A percentile compares a stretch with the other conserved stretches of the same genome.
Conservation (phyloP, 495 filamentous ascomycete species). For the Aspergillus affinis region DNA sequence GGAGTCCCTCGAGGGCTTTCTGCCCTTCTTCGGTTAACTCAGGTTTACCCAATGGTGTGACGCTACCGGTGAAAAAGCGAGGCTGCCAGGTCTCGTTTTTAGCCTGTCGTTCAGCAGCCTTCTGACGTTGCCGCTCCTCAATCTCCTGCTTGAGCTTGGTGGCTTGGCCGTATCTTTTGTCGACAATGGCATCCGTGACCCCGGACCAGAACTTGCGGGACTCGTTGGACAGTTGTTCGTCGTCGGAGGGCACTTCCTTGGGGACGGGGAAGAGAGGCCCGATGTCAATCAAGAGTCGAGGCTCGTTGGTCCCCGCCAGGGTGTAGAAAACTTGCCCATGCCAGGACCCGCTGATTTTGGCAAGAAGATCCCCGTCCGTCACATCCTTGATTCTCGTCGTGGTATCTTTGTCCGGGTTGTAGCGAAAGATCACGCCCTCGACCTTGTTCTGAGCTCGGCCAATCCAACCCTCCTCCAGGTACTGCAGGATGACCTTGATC, state of each 20-base stretch:
- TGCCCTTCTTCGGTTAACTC: conserved; percentile 76
- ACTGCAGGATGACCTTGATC: conserved; percentile 87
- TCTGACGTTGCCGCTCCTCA: conserved; percentile 84
- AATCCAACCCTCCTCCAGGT: conserved; percentile 93
- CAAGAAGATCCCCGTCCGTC: conserved; percentile 75
- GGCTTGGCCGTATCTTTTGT: conserved; percentile 80
- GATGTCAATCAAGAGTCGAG: conserved; percentile 81
- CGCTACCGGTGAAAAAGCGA: conserved; percentile 80
- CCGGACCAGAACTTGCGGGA: conserved; percentile 83
- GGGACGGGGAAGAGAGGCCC: conserved; percentile 70
- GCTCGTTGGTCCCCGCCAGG: conserved; percentile 54
- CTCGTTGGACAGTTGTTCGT: conserved; percentile 83
- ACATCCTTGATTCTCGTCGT: conserved; percentile 80
- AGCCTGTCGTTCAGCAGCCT: conserved; percentile 72
- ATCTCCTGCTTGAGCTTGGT: conserved; percentile 87
- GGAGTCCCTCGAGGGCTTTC: conserved; percentile 66
- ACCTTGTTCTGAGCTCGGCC: conserved; percentile 87
- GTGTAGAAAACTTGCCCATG: conserved; percentile 69
- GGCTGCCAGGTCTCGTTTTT: conserved; percentile 72
- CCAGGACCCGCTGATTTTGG: conserved; percentile 84
- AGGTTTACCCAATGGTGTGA: conserved; percentile 74
- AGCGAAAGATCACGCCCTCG: conserved; percentile 86
- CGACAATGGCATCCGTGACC: conserved; percentile 82
- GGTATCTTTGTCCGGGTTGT: conserved; percentile 77
- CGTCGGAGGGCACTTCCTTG: conserved; percentile 74